Evolutionary conservation across 176 grass and related monocot species (phyloP).

Genomic region (Bonia amplexicaulis): DNA sequence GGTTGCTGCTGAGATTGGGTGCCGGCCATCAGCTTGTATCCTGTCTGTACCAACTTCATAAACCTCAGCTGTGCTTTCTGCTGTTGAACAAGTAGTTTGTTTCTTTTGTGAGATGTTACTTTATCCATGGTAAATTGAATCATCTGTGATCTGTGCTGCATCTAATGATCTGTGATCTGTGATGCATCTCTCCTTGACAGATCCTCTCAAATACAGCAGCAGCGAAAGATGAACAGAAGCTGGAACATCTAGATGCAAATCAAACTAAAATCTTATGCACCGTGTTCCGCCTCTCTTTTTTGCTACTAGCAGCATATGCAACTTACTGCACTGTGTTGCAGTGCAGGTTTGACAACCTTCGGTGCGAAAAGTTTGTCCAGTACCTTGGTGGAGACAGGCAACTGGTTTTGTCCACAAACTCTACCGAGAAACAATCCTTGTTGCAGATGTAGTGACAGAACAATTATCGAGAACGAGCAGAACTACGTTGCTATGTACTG

Average conservation of each 20-base stretch:
- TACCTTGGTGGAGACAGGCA: not conserved
- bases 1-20: constrained; percentile 6
- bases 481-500: not conserved
- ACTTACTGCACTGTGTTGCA: constrained; percentile 19
- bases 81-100: not conserved
- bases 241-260: constrained; percentile 4
- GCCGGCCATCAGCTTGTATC: not conserved
- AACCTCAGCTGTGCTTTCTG: not conserved
- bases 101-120: not conserved
- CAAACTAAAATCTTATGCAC: not conserved
- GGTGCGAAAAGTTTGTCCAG: constrained; percentile 40
- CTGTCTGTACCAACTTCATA: not conserved
- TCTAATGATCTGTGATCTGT: not conserved
- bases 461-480: not conserved
- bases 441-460: not conserved
- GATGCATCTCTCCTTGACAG: constrained; percentile 14
- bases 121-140: constrained; percentile 6
- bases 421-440: not conserved
- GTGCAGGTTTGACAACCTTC: constrained; percentile 19
- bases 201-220: not conserved
- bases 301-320: constrained; percentile 17
- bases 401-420: not conserved
- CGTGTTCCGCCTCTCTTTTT: not conserved
- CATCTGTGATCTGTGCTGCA: not conserved
- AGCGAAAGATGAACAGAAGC: constrained; percentile 20